A percentile compares a stretch with the other conserved stretches of the same genome.
Evolutionary conservation across 257 asterid genomes (phyloP).

Genomic region (Cinchona pubescens): DNA sequence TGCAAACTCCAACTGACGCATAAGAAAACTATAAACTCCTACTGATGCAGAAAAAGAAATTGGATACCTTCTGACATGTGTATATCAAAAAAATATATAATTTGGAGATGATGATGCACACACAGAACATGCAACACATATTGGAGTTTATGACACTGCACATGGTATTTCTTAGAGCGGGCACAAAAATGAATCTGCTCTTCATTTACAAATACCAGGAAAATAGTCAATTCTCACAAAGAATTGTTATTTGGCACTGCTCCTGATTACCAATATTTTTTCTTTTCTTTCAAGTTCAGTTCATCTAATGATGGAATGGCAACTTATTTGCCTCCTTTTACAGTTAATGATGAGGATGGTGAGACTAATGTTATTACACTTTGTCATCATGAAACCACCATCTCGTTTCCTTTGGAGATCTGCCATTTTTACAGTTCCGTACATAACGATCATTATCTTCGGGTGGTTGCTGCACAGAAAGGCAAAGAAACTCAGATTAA

Average conservation of each 20-base stretch:
- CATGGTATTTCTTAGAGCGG: conserved; percentile 1
- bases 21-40: neutral
- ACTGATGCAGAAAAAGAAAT: neutral
- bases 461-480: conserved; percentile 81
- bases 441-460: conserved; percentile 94
- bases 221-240: conserved; percentile 13
- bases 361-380: conserved; percentile 46
- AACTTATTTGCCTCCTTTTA: conserved; percentile 17
- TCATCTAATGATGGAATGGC: conserved; percentile 15
- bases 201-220: conserved; percentile 27
- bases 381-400: conserved; percentile 99
- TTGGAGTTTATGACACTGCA: neutral
- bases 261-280: conserved; percentile 16
- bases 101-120: neutral
- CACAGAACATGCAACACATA: neutral
- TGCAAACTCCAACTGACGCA: neutral
- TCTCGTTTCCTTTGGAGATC: conserved; percentile 98
- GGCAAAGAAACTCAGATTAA: neutral
- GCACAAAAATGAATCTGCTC: conserved; percentile 17
- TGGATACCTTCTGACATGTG: too few species aligned
- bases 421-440: conserved; percentile 84
- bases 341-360: conserved; percentile 2
- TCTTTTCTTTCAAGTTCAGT: conserved; percentile 11
- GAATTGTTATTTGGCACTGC: conserved; percentile 10
- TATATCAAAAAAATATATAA: neutral